Conservation (phyloP, 179 eudicot species). For the Heliamphora pulchella region DNA sequence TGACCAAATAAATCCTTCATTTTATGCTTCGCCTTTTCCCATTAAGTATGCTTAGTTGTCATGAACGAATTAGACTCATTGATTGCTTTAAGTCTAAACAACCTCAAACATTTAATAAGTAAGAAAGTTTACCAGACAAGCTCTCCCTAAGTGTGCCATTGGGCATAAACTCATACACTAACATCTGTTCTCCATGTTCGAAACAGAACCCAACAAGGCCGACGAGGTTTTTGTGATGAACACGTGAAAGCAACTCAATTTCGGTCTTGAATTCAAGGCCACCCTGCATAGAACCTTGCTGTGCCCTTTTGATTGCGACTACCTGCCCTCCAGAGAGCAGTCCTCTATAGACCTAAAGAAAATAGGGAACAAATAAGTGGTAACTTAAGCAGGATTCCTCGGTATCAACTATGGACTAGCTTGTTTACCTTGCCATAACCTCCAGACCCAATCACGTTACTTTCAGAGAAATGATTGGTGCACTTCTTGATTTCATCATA, state of each 20-base stretch:
- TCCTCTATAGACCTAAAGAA: constrained; percentile 70
- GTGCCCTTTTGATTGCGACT: constrained; percentile 75
- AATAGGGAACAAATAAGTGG: background rate
- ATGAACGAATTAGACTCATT: background rate
- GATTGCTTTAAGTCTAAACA: background rate
- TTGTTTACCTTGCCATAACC: constrained; percentile 83
- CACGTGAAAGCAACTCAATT: constrained; percentile 88
- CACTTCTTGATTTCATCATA: constrained; percentile 79
- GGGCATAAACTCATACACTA: constrained; percentile 79
- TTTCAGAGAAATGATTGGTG: constrained; percentile 60
- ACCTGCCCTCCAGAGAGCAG: constrained; percentile 50
- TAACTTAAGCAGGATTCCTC: background rate
- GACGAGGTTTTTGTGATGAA: constrained; percentile 89
- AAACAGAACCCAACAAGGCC: constrained; percentile 82
- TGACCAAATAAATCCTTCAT: background rate
- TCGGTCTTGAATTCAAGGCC: constrained; percentile 88
- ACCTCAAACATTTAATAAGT: background rate
- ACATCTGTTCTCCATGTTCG: constrained; percentile 74
- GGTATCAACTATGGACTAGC: background rate
- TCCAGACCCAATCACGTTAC: constrained; percentile 77
- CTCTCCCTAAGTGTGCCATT: constrained; percentile 79
- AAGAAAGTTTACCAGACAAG: constrained; percentile 49
- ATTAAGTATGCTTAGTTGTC: background rate
- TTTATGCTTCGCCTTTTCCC: background rate
- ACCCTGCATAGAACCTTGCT: constrained; percentile 83